A percentile compares a stretch with the other conserved stretches of the same genome.
Evolutionary conservation across 345 rosid species (phyloP).

Genomic region (Eucalyptus sideroxylon): DNA sequence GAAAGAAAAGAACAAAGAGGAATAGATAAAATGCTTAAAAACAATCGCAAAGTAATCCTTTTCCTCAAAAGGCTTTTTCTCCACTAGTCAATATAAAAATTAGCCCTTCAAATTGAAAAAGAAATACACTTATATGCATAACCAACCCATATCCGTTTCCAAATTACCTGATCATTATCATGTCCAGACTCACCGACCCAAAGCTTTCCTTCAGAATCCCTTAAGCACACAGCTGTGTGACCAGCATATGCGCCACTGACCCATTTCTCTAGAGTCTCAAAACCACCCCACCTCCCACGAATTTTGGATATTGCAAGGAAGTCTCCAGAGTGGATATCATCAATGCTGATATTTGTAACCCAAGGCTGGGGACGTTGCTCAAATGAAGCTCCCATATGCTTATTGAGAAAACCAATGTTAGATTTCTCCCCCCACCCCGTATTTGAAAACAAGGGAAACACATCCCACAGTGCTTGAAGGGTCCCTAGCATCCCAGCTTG

Average conservation of each 20-base stretch:
- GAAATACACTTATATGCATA: neutral
- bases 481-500: slow-evolving; percentile 98
- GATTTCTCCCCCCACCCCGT: slow-evolving; percentile 94
- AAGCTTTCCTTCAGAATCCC: slow-evolving; percentile 84
- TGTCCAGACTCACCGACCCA: slow-evolving; percentile 99
- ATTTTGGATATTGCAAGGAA: slow-evolving; percentile 80
- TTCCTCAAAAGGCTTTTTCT: neutral
- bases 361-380: slow-evolving; percentile 51
- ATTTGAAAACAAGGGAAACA: slow-evolving; percentile 89
- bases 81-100: neutral
- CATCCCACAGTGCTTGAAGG: slow-evolving; percentile 88
- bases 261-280: slow-evolving; percentile 99
- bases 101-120: neutral
- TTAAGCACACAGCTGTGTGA: slow-evolving; percentile 79
- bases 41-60: neutral
- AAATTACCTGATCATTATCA: slow-evolving; percentile 78
- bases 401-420: slow-evolving; percentile 70
- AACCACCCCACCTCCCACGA: slow-evolving; percentile 42
- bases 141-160: neutral
- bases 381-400: slow-evolving; percentile 85
- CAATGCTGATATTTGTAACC: slow-evolving; percentile 25
- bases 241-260: slow-evolving; percentile 99
- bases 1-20: neutral
- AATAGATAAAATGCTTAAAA: neutral
- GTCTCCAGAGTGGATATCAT: slow-evolving; percentile 86